Conservation (phyloP, 495 filamentous ascomycete species). For the Aspergillus diversus region DNA sequence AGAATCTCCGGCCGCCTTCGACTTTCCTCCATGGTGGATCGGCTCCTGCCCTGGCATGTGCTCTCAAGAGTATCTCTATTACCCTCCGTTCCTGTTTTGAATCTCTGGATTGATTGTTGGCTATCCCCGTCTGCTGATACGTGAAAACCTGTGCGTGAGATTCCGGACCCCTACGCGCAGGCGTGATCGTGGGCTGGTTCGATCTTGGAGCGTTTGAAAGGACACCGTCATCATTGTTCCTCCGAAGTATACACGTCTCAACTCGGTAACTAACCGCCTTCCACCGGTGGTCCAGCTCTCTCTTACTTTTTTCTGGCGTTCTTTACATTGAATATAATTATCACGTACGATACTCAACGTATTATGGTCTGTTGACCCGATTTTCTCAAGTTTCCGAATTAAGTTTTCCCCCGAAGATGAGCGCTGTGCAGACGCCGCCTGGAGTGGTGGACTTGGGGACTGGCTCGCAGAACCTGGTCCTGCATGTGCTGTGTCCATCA, state of each 20-base stretch:
- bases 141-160: background rate
- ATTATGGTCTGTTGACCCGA: constrained; percentile 10
- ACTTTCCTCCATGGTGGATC: constrained; percentile 8
- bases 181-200: background rate
- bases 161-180: background rate
- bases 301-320: background rate
- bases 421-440: background rate
- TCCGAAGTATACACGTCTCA: background rate
- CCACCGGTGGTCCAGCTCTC: background rate
- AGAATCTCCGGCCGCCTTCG: constrained; percentile 20
- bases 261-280: background rate
- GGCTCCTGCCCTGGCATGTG: background rate
- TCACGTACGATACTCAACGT: background rate
- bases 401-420: constrained; percentile 9
- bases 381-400: background rate
- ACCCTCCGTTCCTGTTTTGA: background rate
- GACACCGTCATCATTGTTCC: constrained; percentile 13
- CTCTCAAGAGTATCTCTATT: background rate
- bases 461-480: constrained; percentile 42
- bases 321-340: background rate
- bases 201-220: constrained; percentile 6
- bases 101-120: background rate
- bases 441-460: constrained; percentile 9
- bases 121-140: background rate
- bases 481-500: constrained; percentile 69